phyloP scores from a whole-genome alignment of 1,284 basidiomycete species.

The Moniliella sp. region DNA sequence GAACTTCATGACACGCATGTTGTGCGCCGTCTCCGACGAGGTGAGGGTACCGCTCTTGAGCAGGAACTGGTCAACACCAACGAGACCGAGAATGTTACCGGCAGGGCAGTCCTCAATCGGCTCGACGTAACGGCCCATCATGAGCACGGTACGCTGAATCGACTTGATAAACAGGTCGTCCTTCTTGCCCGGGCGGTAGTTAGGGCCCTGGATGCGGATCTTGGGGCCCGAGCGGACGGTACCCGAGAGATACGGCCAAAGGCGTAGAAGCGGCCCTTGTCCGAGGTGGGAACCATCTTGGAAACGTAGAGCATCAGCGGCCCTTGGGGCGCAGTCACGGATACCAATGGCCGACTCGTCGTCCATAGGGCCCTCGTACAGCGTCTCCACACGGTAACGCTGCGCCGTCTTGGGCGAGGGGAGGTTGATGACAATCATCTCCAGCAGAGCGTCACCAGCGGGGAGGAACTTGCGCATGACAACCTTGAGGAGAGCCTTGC shows the following conservation, averaged over 20 bases:
- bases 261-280: constrained; percentile 82
- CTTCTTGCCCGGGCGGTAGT: constrained; percentile 87
- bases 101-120: constrained; percentile 67
- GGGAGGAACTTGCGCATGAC: constrained; percentile 99
- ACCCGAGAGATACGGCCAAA: constrained; percentile 88
- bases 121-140: constrained; percentile 77
- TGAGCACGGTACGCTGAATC: constrained; percentile 69
- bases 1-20: constrained; percentile 83
- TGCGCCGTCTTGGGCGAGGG: constrained; percentile 87
- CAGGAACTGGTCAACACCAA: constrained; percentile 80
- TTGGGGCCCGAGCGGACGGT: constrained; percentile 59
- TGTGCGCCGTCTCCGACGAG: constrained; percentile 54
- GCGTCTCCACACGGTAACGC: constrained; percentile 97
- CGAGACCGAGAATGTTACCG: constrained; percentile 74
- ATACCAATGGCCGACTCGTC: constrained; percentile 97
- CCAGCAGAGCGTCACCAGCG: constrained; percentile 89
- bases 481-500: constrained; percentile 87
- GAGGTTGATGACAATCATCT: constrained; percentile 97
- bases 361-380: constrained; percentile 99
- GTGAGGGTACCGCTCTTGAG: constrained; percentile 73
- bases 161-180: constrained; percentile 82
- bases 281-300: constrained; percentile 82
- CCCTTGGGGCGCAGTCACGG: constrained; percentile 76
- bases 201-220: constrained; percentile 89
- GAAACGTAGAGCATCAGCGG: constrained; percentile 78